A percentile compares a stretch with the other conserved stretches of the same genome.
Conservation (phyloP, 495 filamentous ascomycete genomes). For the Astrothelium subdiscretum region DNA sequence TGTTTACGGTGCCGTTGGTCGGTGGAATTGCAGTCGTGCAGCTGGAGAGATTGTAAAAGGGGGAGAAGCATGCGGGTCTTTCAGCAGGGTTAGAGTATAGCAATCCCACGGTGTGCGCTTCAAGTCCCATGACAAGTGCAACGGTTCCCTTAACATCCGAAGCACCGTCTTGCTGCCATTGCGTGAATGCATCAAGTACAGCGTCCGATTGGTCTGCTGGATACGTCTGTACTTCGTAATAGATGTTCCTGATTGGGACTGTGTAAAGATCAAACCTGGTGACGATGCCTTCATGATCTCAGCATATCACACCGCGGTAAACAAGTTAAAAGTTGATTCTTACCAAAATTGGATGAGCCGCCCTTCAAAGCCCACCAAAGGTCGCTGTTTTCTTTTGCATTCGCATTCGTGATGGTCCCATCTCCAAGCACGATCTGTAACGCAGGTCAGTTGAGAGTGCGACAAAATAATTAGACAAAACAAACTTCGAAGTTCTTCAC, state of each 20-base stretch:
- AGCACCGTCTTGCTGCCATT: background rate
- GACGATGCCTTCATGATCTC: conserved; percentile 15
- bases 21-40: background rate
- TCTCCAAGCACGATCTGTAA: conserved; percentile 24
- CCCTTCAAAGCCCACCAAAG: conserved; percentile 30
- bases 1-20: conserved; percentile 6
- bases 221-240: conserved; percentile 15
- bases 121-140: conserved; percentile 7
- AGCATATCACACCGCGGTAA: background rate
- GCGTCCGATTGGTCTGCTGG: background rate
- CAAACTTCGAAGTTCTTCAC: conserved; percentile 23
- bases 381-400: conserved; percentile 18
- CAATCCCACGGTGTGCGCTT: background rate
- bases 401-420: conserved; percentile 26
- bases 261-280: conserved; percentile 23
- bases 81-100: background rate
- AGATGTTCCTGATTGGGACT: conserved; percentile 15
- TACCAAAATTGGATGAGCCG: conserved; percentile 30
- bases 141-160: conserved; percentile 4
- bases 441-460: background rate
- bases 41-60: conserved; percentile 1
- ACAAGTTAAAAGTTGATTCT: background rate
- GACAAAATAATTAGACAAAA: background rate
- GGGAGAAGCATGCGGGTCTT: background rate
- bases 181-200: conserved; percentile 6